Evolutionary conservation across 208 protist species (phyloP), one percentile per base, ranked within the genome.

Genomic region (Wallacemonas rigidus): DNA sequence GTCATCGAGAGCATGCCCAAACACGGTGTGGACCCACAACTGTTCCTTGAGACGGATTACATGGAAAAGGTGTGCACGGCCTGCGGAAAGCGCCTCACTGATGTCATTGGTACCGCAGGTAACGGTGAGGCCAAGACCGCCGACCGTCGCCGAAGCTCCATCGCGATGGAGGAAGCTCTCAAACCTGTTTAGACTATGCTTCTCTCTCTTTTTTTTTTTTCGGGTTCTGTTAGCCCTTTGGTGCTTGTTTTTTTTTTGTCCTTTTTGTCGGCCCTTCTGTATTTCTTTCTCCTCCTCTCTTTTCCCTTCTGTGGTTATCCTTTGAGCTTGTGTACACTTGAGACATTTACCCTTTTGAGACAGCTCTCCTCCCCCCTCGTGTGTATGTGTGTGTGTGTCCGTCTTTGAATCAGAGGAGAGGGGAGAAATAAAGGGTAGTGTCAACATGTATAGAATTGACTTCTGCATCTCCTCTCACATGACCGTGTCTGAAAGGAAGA

Each of bases 1-100:
- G 87, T 96, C 40, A 78, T 98, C 56, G 87, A 97, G 68, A 90
- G 91, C 81, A 98, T 98, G 97, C 72, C 85, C 15, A 95, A 98
- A 72, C 86, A 95, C 67, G 72, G 82, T 14, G 93, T 95, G 48
- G 83, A 92, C 15, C 85, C 97, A 39, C 80, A 89, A 67, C 92
- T 92, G 36, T 98, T 92, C 75, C 68, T 98, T 15, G 95, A 98
- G 61, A 68, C 82, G n/a, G 79, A 88, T 53, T 78, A 97, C 71
- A 87, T 98, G 64, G 89, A 96, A 58, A 58, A 76, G 54, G 84
- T 98, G 51, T 98, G 92, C 83, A 74, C 67, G 43, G 81, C 85
- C 8, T 93, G 89, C 74, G 91, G 91, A 6, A 88, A 93, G 58
- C 71, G 77, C 44, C 63, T 91, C 4, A 53, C 79, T 2, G 81